Base-by-base conservation (phyloP, 306 rosid genomes). In the Castanea crenata region DNA sequence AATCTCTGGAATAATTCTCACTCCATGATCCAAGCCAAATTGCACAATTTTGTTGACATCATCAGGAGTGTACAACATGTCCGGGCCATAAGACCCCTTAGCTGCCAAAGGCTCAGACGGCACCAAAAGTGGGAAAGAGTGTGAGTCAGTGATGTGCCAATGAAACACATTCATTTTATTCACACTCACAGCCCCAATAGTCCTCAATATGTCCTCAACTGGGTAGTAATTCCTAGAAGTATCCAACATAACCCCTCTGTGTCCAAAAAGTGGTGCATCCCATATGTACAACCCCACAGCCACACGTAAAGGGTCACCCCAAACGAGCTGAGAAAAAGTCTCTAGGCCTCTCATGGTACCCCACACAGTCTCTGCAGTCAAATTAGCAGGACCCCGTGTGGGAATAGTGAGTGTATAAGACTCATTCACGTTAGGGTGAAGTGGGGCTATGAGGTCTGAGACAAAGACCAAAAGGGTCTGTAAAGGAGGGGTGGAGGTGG, bases 131-230 rank as follows among this genome's bases (percentile, higher is more conserved):
- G 97, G 97, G 56, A 94, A 94, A 18, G 99, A 94, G 0, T 92
- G 97, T 1, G 97, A 91, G 41, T 94, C 99, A 0, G 97, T 91
- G 13, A 92, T 63, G 63, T 94, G 99, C 99, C 94, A 94, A 52
- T 94, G 97, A 34, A 94, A 90, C 63, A 92, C 97, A 46, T 94
- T 92, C 46, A 94, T 78, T 85, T 92, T 94, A 71, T 94, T 94
- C 87, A 85, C 87, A 63, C 93, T 82, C 95, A 94, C 87, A 67
- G 89, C 90, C 23, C 67, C 73, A 5, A 92, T 83, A 0, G 91
- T 91, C 81, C 99, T 88, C 81, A 91, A 9, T 20, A 94, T 76
- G 10, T 91, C 88, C 79, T 80, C 85, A 23, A 94, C 88, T 0
- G 85, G 80, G n/a, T 71, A 94, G 57, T 63, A 94, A 38, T 94